Percentiles rank a stretch among this genome's conserved stretches.
These are phyloP conservation scores for Aspergillus sp. DNA, from an alignment of 2,329 filamentous ascomycete genomes.

Conservation along the genomic window DNA sequence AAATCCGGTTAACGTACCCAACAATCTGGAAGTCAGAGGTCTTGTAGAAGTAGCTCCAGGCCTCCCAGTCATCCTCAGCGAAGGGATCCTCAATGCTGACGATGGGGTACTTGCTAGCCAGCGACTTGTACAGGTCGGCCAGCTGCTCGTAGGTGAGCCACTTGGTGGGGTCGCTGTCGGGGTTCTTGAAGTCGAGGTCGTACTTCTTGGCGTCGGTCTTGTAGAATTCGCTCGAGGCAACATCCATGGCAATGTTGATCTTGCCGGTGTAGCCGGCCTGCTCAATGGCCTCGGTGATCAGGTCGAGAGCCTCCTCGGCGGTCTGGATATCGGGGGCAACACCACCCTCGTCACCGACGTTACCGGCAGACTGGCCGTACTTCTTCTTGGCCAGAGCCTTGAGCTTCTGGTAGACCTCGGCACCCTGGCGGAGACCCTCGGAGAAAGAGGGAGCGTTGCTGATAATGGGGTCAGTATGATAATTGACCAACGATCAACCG, in stretches of 20 bases:
- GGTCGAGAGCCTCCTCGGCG: constrained; percentile 90
- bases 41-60: constrained; percentile 99
- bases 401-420: constrained; percentile 97
- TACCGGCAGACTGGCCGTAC: constrained; percentile 98
- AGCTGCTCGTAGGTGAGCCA: constrained; percentile 99
- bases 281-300: constrained; percentile 93
- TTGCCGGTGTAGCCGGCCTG: constrained; percentile 92
- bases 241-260: constrained; percentile 98
- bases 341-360: constrained; percentile 99
- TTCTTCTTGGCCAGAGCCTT: constrained; percentile 98
- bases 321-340: constrained; percentile 98
- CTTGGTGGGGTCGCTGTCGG: constrained; percentile 90
- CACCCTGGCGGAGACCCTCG: constrained; percentile 92
- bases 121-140: constrained; percentile 82
- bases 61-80: constrained; percentile 99
- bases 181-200: constrained; percentile 99
- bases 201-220: constrained; percentile 98
- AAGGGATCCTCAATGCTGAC: constrained; percentile 99
- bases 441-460: constrained; percentile 85
- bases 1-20: constrained; percentile 49
- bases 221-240: constrained; percentile 99
- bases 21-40: constrained; percentile 98
- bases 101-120: constrained; percentile 95
- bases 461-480: constrained; percentile 15
- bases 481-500: background rate